Evolutionary conservation across 768 basidiomycete species (phyloP), one percentile per base, ranked within the genome.

Genomic region (Psilocybe tampanensis): DNA sequence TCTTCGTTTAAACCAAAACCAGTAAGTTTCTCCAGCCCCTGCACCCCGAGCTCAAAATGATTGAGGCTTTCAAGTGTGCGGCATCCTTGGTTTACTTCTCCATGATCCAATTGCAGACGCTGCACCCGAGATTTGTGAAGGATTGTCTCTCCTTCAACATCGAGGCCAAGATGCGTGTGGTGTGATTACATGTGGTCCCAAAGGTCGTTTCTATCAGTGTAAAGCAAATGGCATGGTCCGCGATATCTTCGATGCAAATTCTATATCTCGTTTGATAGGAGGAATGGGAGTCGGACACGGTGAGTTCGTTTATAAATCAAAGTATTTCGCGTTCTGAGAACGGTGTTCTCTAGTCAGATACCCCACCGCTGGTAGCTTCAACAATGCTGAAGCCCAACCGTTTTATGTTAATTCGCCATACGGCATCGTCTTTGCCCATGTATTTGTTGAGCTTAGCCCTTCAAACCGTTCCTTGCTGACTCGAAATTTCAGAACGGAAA

Each of bases 381-480:
- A 95, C 56, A 92, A 97, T 63, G 89, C 96, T 11, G 97, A 99
- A 71, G 95, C 97, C 8, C 97, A 99, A 69, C 97, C 97, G 1
- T 99, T 99, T 81, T 99, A 99, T 70, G 97, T 99, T 65, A 99
- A 99, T 77, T 96, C 95, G n/a, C 97, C 97, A 2, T 99, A 98
- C 71, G 97, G 97, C 50, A 96, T 99, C 68, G 94, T 95, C 60
- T 90, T 99, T 69, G 97, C 93, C 18, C 96, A 99, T 80, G 96
- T 95, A 71, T 61, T 89, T 78, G 23, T 23, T 52, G 24, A 12
- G 42, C 44, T 32, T n/a, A n/a, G n/a, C n/a, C 44, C 47, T 47
- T 52, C 44, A 44, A 18, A 60, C 6, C n/a, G 24, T 57, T 49
- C 62, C 22, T 49, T 17, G 22, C 54, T 50, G 50, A 58, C 26